Conservation (phyloP, 306 rosid genomes). For the Psophocarpus tetragonolobus region DNA sequence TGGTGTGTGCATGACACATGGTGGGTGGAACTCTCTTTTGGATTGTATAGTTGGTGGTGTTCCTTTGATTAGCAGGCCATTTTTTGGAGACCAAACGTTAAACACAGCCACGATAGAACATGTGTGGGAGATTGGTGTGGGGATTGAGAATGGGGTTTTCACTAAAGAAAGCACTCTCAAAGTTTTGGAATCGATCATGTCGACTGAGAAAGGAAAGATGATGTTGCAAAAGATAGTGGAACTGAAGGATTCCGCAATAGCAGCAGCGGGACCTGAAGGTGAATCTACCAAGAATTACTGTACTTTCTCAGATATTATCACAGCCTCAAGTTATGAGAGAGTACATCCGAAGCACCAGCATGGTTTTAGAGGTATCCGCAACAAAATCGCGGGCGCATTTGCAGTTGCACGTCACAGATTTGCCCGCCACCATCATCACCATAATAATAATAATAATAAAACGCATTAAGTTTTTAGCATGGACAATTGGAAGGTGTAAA, state of each 20-base stretch:
- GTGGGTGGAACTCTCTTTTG: conserved; percentile 72
- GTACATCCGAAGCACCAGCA: neutral
- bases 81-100: conserved; percentile 60
- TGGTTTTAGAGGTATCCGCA: neutral
- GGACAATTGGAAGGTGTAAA: neutral
- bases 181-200: conserved; percentile 39
- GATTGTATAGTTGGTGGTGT: conserved; percentile 67
- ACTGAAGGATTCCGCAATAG: conserved; percentile 33
- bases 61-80: conserved; percentile 66
- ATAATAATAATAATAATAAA: too few species aligned
- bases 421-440: neutral
- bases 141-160: conserved; percentile 43
- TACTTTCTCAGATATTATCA: conserved; percentile 37
- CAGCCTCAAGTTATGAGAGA: neutral
- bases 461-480: neutral
- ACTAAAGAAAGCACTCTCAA: conserved; percentile 33
- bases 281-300: conserved; percentile 47
- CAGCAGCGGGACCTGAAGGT: conserved; percentile 41
- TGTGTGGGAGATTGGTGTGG: conserved; percentile 58
- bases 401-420: neutral
- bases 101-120: conserved; percentile 44
- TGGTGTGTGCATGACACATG: conserved; percentile 59
- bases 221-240: conserved; percentile 44
- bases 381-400: neutral
- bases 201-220: conserved; percentile 34